phyloP scores from a whole-genome alignment of 2,329 filamentous ascomycete species.

The Emericellopsis atlantica region DNA sequence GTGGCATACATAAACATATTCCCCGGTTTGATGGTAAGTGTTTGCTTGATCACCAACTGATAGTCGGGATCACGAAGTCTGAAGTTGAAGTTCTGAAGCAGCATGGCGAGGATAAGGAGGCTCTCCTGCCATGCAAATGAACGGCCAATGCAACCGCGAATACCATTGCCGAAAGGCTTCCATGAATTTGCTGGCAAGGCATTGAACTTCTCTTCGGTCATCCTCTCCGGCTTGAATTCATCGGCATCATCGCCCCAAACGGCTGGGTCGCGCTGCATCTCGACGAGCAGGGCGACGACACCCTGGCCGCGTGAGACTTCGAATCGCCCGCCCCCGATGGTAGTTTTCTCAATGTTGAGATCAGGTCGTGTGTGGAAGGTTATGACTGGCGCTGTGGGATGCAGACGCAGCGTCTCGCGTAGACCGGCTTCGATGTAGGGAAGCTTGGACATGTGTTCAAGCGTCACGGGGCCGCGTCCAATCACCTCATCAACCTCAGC shows the following conservation, averaged over 20 bases:
- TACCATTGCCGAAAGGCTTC: slow-evolving; percentile 67
- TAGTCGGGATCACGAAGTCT: slow-evolving; percentile 38
- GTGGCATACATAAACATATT: slow-evolving; percentile 45
- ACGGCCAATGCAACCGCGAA: slow-evolving; percentile 58
- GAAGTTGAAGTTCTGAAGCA: slow-evolving; percentile 54
- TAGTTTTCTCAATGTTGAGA: not conserved
- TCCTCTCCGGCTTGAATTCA: slow-evolving; percentile 58
- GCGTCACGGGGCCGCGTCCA: slow-evolving; percentile 37
- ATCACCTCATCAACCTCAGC: slow-evolving; percentile 49
- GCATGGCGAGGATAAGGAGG: slow-evolving; percentile 44
- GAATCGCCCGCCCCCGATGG: slow-evolving; percentile 39
- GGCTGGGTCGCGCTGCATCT: slow-evolving; percentile 39
- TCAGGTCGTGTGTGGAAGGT: slow-evolving; percentile 14
- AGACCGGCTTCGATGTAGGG: slow-evolving; percentile 51
- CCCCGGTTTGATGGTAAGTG: slow-evolving; percentile 45
- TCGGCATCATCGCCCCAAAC: slow-evolving; percentile 53
- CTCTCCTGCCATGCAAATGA: slow-evolving; percentile 67
- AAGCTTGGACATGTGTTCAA: slow-evolving; percentile 47
- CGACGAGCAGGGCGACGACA: slow-evolving; percentile 29
- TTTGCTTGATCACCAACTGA: slow-evolving; percentile 34
- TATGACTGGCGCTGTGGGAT: slow-evolving; percentile 11
- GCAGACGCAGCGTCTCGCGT: slow-evolving; percentile 33
- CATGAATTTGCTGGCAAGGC: slow-evolving; percentile 46
- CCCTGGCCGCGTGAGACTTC: slow-evolving; percentile 27
- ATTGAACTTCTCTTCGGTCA: slow-evolving; percentile 57